Percentiles rank a stretch among this genome's conserved stretches.
phyloP scores from a whole-genome alignment of 352 stramenopile genomes.

The Pythium sp. region DNA sequence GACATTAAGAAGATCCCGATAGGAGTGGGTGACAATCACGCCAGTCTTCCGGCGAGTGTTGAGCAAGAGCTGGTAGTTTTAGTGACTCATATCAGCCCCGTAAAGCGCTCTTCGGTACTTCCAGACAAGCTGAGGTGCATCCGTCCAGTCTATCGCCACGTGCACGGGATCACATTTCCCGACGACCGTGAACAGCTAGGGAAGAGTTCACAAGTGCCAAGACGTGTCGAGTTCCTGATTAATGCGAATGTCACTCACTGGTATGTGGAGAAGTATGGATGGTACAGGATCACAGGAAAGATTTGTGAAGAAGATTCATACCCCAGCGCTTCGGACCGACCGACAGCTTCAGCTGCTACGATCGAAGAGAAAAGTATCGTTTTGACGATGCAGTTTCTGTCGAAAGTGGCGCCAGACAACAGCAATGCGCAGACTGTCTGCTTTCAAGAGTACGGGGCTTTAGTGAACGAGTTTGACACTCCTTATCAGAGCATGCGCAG shows the following conservation, averaged over 20 bases:
- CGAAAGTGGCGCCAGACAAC: background rate
- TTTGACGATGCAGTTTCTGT: constrained; percentile 2
- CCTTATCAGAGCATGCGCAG: background rate
- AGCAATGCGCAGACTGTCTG: background rate
- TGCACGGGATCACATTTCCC: constrained; percentile 34
- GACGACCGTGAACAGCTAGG: background rate
- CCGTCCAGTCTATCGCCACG: constrained; percentile 28
- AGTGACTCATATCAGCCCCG: constrained; percentile 31
- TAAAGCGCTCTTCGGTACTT: background rate
- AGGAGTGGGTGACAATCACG: background rate
- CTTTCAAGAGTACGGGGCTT: background rate
- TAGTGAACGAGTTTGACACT: background rate
- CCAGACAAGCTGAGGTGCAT: background rate
- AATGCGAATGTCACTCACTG: constrained; percentile 23
- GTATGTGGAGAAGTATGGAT: constrained; percentile 32
- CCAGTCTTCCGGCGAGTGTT: background rate
- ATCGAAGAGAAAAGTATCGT: constrained; percentile 13
- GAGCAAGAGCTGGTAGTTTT: constrained; percentile 20
- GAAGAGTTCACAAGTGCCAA: constrained; percentile 10
- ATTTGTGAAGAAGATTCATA: constrained; percentile 3
- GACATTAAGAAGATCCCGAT: constrained; percentile 28
- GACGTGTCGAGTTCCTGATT: constrained; percentile 33
- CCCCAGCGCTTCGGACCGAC: background rate
- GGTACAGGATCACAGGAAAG: constrained; percentile 29
- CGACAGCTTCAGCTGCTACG: background rate